These are phyloP conservation scores for Pyrrhoderma noxium DNA, from an alignment of 1,284 basidiomycete genomes.

Conservation along the genomic window DNA sequence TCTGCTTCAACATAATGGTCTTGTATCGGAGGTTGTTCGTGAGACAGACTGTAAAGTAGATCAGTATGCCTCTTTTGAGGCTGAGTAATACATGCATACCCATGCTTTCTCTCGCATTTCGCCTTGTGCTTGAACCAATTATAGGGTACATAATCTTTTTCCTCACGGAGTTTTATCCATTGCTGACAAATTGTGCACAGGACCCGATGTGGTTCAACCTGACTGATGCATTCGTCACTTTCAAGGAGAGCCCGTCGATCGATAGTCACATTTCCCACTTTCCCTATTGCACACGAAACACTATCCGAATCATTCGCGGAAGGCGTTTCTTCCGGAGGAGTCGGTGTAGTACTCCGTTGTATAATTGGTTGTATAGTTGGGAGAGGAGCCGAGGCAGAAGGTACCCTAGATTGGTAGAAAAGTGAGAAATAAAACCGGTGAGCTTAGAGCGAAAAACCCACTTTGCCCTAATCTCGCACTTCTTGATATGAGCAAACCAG, in stretches of 20 bases:
- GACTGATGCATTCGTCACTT: constrained; percentile 5
- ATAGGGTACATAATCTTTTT: constrained; percentile 12
- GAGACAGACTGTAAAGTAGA: background rate
- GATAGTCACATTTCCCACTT: background rate
- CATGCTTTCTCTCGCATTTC: constrained; percentile 13
- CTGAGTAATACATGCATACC: constrained; percentile 4
- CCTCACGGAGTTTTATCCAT: constrained; percentile 17
- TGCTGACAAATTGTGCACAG: constrained; percentile 15
- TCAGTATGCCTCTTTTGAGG: background rate
- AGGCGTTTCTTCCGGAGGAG: background rate
- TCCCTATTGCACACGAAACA: background rate
- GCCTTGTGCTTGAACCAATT: constrained; percentile 16
- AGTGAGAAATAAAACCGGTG: background rate
- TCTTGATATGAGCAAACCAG: constrained; percentile 16
- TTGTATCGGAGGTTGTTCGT: background rate
- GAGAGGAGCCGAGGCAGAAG: background rate
- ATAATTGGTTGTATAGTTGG: no score
- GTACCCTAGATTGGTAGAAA: background rate
- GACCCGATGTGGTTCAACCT: constrained; percentile 16
- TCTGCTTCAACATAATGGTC: background rate
- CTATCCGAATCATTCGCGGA: constrained; percentile 4
- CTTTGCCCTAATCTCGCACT: constrained; percentile 12
- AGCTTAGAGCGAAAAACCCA: background rate
- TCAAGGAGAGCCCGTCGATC: constrained; percentile 6
- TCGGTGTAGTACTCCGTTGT: background rate